Evolutionary conservation across 2,329 filamentous ascomycete genomes (phyloP), one percentile per base, ranked within the genome.

Genomic region (Stachybotrys chartarum): DNA sequence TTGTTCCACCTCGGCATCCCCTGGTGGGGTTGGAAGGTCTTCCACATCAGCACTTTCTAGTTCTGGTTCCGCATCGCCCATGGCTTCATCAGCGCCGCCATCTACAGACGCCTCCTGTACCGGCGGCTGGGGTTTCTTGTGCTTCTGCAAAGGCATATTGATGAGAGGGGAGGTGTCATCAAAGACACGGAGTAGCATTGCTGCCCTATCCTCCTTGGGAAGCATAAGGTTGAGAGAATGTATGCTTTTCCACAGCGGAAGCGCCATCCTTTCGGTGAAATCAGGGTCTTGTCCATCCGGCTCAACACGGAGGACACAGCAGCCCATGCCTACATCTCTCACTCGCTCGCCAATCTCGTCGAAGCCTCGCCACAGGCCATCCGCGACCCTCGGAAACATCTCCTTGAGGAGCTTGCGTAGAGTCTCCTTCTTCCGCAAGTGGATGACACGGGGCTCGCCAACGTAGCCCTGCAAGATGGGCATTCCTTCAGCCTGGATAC

Each of bases 221-320:
- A 99, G 79, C 94, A 99, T 99, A 54, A 99, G 82, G 70, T 99
- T 99, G 57, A 97, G 79, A 18, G 88, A 93, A 63, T 92, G 86
- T 58, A 96, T 82, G 68, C 91, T 95, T 73, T 95, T 88, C 94
- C 94, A 99, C 31, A 99, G 77, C 4, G 94, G 94, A 17, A 99
- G 80, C 1, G 93, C 89, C 83, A 97, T 91, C 30, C 83, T 79
- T 75, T 97, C 93, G 30, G 74, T 71, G 58, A 85, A 86, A 50
- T 80, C 78, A 8, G 75, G 70, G 56, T 82, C 78, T n/a, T 71
- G 76, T 45, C 83, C 86, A 55, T 85, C 86, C 30, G 90, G 86
- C 75, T 94, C 89, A 49, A 97, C 80, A 52, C 90, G 83, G 17
- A 99, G 78, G 48, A 99, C 89, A 68, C 90, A 96, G 76, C 94